Percentiles rank a stretch among this genome's conserved stretches.
These are phyloP conservation scores for Sphagnum magellanicum DNA, from an alignment of 228 moss, liverwort and hornwort species.

Conservation along the genomic window DNA sequence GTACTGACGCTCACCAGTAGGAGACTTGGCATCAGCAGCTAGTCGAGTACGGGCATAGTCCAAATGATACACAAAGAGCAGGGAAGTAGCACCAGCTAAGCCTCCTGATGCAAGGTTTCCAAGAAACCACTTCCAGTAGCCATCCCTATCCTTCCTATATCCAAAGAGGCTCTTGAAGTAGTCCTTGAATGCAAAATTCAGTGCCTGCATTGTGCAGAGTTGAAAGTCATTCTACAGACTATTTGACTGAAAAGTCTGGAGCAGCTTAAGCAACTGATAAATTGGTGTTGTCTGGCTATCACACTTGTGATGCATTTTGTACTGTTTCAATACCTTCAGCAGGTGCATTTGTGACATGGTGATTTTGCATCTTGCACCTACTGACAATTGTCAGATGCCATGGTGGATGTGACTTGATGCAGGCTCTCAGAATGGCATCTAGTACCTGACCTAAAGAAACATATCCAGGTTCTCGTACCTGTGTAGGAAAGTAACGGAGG, in stretches of 20 bases:
- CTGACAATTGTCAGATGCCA: background rate
- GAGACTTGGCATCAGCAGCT: conserved; percentile 8
- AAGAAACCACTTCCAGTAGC: conserved; percentile 15
- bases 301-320: too few species aligned
- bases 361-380: background rate
- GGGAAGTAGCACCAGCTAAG: conserved; percentile 10
- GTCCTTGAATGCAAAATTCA: conserved; percentile 19
- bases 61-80: conserved; percentile 13
- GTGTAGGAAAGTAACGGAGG: conserved; percentile 10
- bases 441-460: background rate
- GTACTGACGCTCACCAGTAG: conserved; percentile 11
- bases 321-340: background rate
- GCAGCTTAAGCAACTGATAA: background rate
- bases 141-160: conserved; percentile 16
- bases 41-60: conserved; percentile 16
- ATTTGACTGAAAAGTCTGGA: background rate
- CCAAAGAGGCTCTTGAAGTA: conserved; percentile 12
- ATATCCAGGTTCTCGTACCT: background rate
- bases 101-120: conserved; percentile 12
- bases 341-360: background rate
- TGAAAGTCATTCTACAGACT: background rate
- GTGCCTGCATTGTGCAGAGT: conserved; percentile 3
- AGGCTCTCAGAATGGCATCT: background rate
- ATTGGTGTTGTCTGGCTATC: background rate
- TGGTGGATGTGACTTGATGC: background rate